Evolutionary conservation across 73 alveolate species (phyloP).

Genomic region (Paramecium sonneborni): DNA sequence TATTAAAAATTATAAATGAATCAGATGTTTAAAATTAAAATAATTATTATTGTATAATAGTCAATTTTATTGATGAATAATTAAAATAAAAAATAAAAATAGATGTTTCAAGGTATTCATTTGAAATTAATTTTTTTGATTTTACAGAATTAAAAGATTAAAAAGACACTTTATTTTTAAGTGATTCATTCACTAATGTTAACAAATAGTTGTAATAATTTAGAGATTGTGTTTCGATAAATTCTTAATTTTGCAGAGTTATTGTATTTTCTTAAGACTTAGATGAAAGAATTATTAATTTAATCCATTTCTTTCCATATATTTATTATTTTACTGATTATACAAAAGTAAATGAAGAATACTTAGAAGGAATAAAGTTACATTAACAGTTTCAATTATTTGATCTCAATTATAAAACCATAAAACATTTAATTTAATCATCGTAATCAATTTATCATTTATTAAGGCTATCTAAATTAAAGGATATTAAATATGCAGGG

Average conservation of each 20-base stretch:
- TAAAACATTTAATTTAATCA: not conserved
- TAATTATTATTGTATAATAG: not conserved
- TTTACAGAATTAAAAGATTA: not conserved
- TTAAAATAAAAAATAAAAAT: not conserved
- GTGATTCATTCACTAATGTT: not conserved
- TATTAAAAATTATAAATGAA: not conserved
- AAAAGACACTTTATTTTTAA: not conserved
- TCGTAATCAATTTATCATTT: not conserved
- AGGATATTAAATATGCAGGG: not conserved
- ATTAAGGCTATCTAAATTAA: not conserved
- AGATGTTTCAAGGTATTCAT: not conserved
- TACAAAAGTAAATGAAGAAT: not conserved
- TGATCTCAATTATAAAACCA: not conserved
- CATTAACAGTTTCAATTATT: not conserved
- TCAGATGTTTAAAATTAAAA: not conserved
- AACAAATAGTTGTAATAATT: not conserved
- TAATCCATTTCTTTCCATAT: not conserved
- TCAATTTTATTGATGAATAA: not conserved
- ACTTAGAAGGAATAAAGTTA: not conserved
- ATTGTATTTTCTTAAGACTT: not conserved
- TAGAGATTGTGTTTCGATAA: not conserved
- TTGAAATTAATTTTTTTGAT: not conserved
- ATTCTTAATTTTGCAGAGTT: not conserved
- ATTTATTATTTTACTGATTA: not conserved
- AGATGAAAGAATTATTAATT: not conserved